phyloP scores from a whole-genome alignment of 441 rosid species.

The Bocquillonia castaneifolia region DNA sequence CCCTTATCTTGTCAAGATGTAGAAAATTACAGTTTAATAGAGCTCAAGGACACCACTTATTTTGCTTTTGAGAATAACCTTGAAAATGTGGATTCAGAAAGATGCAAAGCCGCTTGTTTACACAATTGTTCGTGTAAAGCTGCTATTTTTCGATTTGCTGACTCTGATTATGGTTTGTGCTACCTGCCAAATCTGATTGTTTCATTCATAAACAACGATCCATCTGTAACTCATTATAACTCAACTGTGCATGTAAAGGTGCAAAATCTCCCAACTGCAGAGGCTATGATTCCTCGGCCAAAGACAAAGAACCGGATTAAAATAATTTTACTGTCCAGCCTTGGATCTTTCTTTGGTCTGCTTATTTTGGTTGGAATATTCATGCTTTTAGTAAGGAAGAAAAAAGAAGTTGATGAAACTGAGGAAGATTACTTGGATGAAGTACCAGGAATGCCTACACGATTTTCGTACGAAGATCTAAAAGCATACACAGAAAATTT shows the following conservation, averaged over 20 bases:
- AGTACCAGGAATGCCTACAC: neutral
- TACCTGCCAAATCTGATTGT: constrained; percentile 15
- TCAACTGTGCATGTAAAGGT: constrained; percentile 12
- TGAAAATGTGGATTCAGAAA: neutral
- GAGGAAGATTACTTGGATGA: neutral
- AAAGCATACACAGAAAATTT: neutral
- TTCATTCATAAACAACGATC: constrained; percentile 10
- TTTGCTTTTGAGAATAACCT: neutral
- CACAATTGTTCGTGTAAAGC: constrained; percentile 18
- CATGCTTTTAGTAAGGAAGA: too few species aligned
- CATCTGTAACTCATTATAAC: neutral
- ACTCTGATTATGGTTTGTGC: constrained; percentile 7
- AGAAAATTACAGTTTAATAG: neutral
- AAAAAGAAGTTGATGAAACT: neutral
- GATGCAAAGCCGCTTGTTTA: constrained; percentile 9
- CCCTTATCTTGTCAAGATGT: constrained; percentile 6
- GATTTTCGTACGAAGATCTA: neutral
- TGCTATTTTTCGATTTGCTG: constrained; percentile 12
- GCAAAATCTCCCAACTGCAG: constrained; percentile 9
- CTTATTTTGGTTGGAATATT: neutral
- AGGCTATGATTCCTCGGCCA: too few species aligned
- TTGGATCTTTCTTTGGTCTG: neutral
- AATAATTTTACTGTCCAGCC: neutral
- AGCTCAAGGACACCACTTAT: constrained; percentile 10
- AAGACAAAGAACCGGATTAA: neutral